Evolutionary conservation across 2,329 filamentous ascomycete species (phyloP).

Genomic region (Penicillium sp.): DNA sequence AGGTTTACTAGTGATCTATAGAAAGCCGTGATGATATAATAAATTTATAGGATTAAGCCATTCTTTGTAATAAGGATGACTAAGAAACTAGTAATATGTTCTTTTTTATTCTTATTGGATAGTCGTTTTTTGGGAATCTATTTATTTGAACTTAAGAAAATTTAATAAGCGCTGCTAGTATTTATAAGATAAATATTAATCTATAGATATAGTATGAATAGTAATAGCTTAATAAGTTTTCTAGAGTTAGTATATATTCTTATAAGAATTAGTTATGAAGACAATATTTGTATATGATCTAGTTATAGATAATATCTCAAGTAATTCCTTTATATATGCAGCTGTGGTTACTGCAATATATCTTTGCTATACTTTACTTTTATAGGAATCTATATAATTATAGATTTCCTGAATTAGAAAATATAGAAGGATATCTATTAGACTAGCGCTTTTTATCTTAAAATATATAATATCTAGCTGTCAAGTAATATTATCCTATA

Average conservation of each 20-base stretch:
- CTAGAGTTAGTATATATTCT: too few species aligned
- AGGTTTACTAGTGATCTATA: slow-evolving; percentile 45
- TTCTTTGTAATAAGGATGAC: slow-evolving; percentile 33
- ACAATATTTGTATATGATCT: background rate
- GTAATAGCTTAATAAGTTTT: too few species aligned
- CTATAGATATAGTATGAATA: too few species aligned
- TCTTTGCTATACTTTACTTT: slow-evolving; percentile 17
- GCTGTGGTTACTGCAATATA: slow-evolving; percentile 22
- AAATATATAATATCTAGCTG: slow-evolving; percentile 24
- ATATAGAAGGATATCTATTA: slow-evolving; percentile 19
- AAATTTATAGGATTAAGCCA: slow-evolving; percentile 39
- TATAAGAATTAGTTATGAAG: slow-evolving; percentile 2
- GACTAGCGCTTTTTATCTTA: slow-evolving; percentile 18
- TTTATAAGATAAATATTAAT: background rate
- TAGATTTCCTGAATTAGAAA: slow-evolving; percentile 17
- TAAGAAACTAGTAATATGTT: slow-evolving; percentile 49
- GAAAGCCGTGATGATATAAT: slow-evolving; percentile 27
- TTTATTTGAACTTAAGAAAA: slow-evolving; percentile 41
- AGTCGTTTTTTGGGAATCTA: slow-evolving; percentile 40
- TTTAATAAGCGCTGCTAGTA: slow-evolving; percentile 18
- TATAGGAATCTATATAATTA: slow-evolving; percentile 22
- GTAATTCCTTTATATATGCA: slow-evolving; percentile 22
- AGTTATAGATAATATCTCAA: slow-evolving; percentile 11
- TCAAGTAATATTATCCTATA: slow-evolving; percentile 15
- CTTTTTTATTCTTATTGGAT: slow-evolving; percentile 40